phyloP scores from a whole-genome alignment of 2,329 filamentous ascomycete species.

The Penicillium frequentans region DNA sequence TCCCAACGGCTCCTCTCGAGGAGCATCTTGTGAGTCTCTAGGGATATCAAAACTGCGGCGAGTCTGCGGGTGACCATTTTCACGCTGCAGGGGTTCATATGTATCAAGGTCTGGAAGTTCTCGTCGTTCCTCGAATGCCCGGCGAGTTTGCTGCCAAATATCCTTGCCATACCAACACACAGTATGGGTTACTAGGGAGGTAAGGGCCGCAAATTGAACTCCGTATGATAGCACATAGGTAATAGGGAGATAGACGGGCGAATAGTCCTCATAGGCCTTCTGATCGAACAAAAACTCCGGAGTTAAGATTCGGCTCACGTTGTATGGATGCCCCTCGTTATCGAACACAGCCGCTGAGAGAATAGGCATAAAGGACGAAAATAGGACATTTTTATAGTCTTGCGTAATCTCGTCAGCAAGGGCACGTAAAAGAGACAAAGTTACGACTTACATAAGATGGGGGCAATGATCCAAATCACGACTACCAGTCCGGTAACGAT shows the following conservation, averaged over 20 bases:
- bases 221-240: constrained; percentile 87
- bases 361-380: constrained; percentile 82
- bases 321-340: constrained; percentile 75
- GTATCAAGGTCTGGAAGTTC: constrained; percentile 47
- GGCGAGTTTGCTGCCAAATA: constrained; percentile 74
- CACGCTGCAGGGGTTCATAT: constrained; percentile 54
- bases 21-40: constrained; percentile 25
- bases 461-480: constrained; percentile 82
- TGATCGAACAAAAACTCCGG: constrained; percentile 75
- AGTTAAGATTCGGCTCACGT: constrained; percentile 78
- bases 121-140: constrained; percentile 64
- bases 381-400: constrained; percentile 76
- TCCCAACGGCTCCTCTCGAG: constrained; percentile 52
- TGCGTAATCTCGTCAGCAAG: constrained; percentile 11
- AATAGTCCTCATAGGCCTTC: constrained; percentile 76
- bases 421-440: not conserved
- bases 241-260: constrained; percentile 79
- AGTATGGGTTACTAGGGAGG: constrained; percentile 77
- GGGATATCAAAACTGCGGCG: constrained; percentile 13
- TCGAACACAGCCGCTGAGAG: constrained; percentile 83
- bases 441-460: constrained; percentile 61
- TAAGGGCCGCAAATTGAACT: constrained; percentile 79
- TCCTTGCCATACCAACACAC: constrained; percentile 81
- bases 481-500: constrained; percentile 76
- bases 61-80: not conserved